phyloP scores from a whole-genome alignment of 1,284 basidiomycete species.

The Microbotryum silenes-acaulis region DNA sequence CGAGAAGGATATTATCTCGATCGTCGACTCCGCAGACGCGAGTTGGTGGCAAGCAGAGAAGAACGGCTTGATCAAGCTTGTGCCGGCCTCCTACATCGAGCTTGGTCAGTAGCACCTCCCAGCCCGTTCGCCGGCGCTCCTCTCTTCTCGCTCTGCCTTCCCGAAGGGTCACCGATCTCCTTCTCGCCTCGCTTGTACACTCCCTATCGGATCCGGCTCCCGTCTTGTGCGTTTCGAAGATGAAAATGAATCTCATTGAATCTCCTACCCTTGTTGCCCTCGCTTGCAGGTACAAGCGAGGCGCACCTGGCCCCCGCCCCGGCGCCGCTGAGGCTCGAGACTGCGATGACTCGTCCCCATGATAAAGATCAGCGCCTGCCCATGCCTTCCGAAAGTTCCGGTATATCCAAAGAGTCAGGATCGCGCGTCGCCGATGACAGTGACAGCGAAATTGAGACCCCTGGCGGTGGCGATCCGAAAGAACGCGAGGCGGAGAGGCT shows the following conservation, averaged over 20 bases:
- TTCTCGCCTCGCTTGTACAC: conserved; percentile 1
- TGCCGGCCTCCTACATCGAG: conserved; percentile 81
- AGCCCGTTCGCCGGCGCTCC: conserved; percentile 17
- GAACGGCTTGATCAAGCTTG: conserved; percentile 71
- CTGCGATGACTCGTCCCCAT: background rate
- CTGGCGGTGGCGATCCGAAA: conserved; percentile 49
- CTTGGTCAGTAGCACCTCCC: conserved; percentile 23
- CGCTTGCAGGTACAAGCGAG: conserved; percentile 1
- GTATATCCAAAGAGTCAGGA: too few relatives aligned
- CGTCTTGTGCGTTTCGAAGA: background rate
- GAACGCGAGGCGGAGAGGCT: conserved; percentile 67
- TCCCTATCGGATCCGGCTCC: conserved; percentile 4
- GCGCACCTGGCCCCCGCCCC: background rate
- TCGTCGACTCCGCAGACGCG: conserved; percentile 69
- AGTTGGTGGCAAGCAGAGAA: conserved; percentile 94
- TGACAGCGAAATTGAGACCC: conserved; percentile 38
- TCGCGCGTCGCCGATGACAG: conserved; percentile 34
- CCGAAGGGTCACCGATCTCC: conserved; percentile 10
- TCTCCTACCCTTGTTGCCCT: background rate
- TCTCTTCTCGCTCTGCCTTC: conserved; percentile 7
- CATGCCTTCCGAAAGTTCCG: too few relatives aligned
- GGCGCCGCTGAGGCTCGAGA: background rate
- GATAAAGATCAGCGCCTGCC: too few relatives aligned
- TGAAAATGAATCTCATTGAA: conserved; percentile 3
- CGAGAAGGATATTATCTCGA: conserved; percentile 65